These are phyloP conservation scores for Circinella minor DNA, from an alignment of 371 early-diverging fungal genomes.

Conservation along the genomic window DNA sequence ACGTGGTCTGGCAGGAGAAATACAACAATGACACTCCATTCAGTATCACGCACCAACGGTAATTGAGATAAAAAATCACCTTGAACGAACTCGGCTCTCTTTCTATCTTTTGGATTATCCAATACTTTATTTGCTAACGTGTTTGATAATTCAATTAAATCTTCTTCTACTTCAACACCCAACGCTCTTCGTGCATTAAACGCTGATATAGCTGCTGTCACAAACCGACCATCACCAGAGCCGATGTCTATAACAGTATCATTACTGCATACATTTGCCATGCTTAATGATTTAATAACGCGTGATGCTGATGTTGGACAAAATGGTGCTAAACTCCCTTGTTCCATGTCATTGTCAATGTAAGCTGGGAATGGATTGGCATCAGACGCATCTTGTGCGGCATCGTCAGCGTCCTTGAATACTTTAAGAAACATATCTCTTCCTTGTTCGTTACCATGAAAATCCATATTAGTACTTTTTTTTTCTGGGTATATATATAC, in stretches of 20 bases:
- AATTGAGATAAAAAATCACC: conserved; percentile 53
- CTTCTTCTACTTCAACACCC: conserved; percentile 62
- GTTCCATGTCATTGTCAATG: conserved; percentile 47
- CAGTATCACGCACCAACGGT: conserved; percentile 24
- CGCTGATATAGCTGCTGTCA: conserved; percentile 56
- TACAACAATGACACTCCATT: conserved; percentile 57
- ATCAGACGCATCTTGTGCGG: conserved; percentile 40
- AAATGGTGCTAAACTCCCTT: conserved; percentile 64
- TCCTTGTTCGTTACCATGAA: conserved; percentile 7
- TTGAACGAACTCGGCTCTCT: conserved; percentile 34
- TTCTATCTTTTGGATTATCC: conserved; percentile 6
- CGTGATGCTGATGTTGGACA: conserved; percentile 66
- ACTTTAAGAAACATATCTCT: conserved; percentile 32
- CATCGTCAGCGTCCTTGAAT: conserved; percentile 36
- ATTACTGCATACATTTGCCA: conserved; percentile 46
- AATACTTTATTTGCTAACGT: conserved; percentile 42
- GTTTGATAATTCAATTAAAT: conserved; percentile 49
- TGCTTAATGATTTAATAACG: conserved; percentile 53
- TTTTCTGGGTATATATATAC: too few species aligned
- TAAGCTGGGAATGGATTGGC: conserved; percentile 61
- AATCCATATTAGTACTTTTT: neutral
- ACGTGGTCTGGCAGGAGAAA: conserved; percentile 67
- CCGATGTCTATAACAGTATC: conserved; percentile 69
- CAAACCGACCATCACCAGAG: conserved; percentile 70
- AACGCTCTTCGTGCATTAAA: conserved; percentile 51